Base-by-base conservation (phyloP, 2,329 filamentous ascomycete species). In the Cordyceps farinosa region DNA sequence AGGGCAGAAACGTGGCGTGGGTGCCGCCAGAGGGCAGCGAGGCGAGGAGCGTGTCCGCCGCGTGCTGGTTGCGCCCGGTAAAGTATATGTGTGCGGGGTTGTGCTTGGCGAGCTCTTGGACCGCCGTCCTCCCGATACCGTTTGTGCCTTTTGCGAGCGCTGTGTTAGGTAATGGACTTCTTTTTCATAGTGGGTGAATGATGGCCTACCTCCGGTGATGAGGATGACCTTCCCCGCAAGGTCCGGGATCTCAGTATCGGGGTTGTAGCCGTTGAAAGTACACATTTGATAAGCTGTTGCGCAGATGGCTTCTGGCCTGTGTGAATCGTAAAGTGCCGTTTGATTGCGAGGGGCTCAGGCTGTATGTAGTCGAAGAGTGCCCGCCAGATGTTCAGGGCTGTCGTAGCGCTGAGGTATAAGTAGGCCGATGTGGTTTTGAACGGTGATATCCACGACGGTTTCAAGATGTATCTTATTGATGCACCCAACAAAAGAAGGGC, bases 21-120 rank as follows among this genome's bases (percentile, higher is more conserved):
- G 11, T 50, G 36, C 29, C 30, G 27, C 65, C 61, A 1, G 34
- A 6, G n/a, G 57, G 47, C 27, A 60, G 30, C 5, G 79, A 75
- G 3, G 75, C 72, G 17, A 79, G 71, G 48, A 84, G 79, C 9
- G 78, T 75, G 8, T 77, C 74, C 27, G 75, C 78, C 11, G 78
- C 78, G 52, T 78, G 74, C 48, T 70, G 73, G 27, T 75, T 80
- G 52, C 83, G 80, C 2, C 82, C 82, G 15, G 78, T 82, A 64
- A 87, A 78, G 73, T 82, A 86, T 65, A 87, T 81, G 62, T 83
- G 79, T 1, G 74, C 73, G 1, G 84, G 82, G 8, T 75, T 70
- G 69, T 85, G 83, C 13, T 65, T 66, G 22, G 69, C 65, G 42
- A 74, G 67, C 7, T 73, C 69, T 5, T 69, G 64, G 3, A 74